These are phyloP conservation scores for Allantophomopsis lycopodina DNA, from an alignment of 2,329 filamentous ascomycete genomes.

Conservation along the genomic window DNA sequence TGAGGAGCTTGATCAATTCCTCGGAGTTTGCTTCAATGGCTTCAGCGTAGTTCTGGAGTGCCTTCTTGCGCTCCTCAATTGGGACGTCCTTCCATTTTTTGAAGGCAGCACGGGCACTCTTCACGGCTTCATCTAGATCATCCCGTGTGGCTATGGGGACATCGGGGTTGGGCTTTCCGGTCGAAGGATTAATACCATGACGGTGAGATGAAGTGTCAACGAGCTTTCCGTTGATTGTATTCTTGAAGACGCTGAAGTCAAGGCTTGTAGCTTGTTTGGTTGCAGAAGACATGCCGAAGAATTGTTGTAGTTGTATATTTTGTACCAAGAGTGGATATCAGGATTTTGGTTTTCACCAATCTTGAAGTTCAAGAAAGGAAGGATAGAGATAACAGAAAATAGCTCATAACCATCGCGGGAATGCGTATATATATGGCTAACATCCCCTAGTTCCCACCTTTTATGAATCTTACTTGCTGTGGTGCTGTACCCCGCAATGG, in stretches of 20 bases:
- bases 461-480: no score
- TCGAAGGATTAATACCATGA: constrained; percentile 5
- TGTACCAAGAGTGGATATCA: no score
- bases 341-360: no score
- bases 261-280: not conserved
- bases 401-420: no score
- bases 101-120: constrained; percentile 29
- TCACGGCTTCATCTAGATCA: constrained; percentile 31
- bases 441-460: no score
- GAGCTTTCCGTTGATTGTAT: constrained; percentile 6
- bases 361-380: no score
- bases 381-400: no score
- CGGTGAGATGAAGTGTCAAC: not conserved
- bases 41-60: constrained; percentile 17
- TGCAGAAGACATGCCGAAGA: not conserved
- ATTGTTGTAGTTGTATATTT: not conserved
- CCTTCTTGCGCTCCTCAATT: constrained; percentile 25
- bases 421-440: no score
- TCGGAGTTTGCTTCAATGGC: constrained; percentile 17
- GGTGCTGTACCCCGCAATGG: no score
- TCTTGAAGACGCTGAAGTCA: constrained; percentile 1
- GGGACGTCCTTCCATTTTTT: constrained; percentile 29
- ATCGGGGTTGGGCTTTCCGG: constrained; percentile 3
- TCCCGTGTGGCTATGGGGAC: constrained; percentile 25
- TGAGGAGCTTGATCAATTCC: constrained; percentile 29